Base-by-base conservation (phyloP, 331 rosid genomes). In the Rhamnella rubrinervis region DNA sequence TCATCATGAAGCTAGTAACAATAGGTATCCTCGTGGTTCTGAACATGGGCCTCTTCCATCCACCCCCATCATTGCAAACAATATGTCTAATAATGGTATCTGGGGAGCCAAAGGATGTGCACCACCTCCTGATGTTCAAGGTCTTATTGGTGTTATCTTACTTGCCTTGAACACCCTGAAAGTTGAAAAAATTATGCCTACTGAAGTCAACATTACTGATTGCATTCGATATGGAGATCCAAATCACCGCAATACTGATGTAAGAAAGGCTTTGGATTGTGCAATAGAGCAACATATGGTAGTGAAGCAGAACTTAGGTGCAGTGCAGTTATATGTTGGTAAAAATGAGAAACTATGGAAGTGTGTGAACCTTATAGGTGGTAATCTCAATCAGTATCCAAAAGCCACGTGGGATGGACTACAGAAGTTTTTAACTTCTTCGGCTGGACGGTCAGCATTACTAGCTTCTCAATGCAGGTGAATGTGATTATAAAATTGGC, bases 101-200 rank as follows among this genome's bases (percentile, higher is more conserved):
- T 86, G 93, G 97, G 98, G 98, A 72, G 68, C 92, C 61, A 82
- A 74, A 37, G 98, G 97, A 47, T 65, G 81, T 56, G 82, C 90
- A 59, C 80, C 85, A 67, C 96, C 98, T 53, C 71, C 95, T 17
- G 87, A 84, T 4, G 83, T 69, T 67, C 88, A 85, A 80, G 85
- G 86, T 57, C 90, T 82, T 73, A 65, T 84, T 16, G 91, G 88
- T 10, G 81, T 81, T 84, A 80, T 90, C 69, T 58, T 93, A 61
- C 81, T 71, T 50, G 71, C 97, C 50, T 77, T 93, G 18, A 68
- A 84, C 70, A 70, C 90, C 18, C 81, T 93, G 71, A 90, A 88
- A 80, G 37, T 0, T 31, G 95, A 93, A 78, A 86, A 70, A 81
- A 50, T 93, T 71, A 72, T 84, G 82, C 90, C 98, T 44, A 88